phyloP scores from a whole-genome alignment of 129 eudicot species.

The Gnaphalium uliginosum region DNA sequence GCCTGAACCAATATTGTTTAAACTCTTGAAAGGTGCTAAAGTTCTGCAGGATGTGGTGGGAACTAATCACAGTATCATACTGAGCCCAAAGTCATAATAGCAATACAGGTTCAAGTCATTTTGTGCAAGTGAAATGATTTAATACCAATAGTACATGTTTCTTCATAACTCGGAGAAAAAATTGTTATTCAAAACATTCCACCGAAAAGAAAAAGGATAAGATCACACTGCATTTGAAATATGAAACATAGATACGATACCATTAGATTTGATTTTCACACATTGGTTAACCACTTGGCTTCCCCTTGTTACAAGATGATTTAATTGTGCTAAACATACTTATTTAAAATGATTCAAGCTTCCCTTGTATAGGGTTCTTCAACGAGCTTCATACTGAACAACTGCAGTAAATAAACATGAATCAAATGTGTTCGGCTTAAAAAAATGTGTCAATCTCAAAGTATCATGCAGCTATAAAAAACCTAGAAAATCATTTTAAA shows the following conservation, averaged over 20 bases:
- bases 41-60: neutral
- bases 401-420: slow-evolving; percentile 47
- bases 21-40: too few relatives aligned
- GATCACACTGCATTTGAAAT: slow-evolving; percentile 15
- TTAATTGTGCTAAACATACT: slow-evolving; percentile 21
- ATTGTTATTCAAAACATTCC: neutral
- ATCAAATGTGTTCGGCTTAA: neutral
- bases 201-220: neutral
- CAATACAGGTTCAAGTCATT: neutral
- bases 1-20: too few relatives aligned
- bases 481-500: neutral
- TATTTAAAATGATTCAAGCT: slow-evolving; percentile 5
- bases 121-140: neutral
- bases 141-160: neutral
- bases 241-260: neutral
- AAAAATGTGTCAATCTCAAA: neutral
- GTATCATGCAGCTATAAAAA: neutral
- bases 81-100: neutral
- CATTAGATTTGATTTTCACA: slow-evolving; percentile 27
- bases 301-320: slow-evolving; percentile 16
- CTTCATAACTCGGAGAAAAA: neutral
- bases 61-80: neutral
- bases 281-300: neutral
- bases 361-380: slow-evolving; percentile 25
- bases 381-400: slow-evolving; percentile 93